Evolutionary conservation across 176 grass and related monocot species (phyloP).

Genomic region (Elymus sibiricus): DNA sequence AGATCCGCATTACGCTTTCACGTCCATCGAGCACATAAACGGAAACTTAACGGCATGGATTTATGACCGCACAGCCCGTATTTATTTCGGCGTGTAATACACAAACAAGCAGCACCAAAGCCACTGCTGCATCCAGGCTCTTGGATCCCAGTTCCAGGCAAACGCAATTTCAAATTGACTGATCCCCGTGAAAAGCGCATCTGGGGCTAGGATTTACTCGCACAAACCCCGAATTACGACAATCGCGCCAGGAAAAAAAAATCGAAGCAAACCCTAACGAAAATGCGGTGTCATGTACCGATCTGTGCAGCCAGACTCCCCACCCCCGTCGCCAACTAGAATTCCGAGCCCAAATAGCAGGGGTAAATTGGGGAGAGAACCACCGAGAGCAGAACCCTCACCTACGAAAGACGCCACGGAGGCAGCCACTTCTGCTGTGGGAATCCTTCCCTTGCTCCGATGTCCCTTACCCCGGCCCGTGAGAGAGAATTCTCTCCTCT

Average conservation of each 20-base stretch:
- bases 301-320: not conserved
- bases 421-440: not conserved
- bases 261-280: not conserved
- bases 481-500: not conserved
- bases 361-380: not conserved
- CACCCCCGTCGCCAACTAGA: not conserved
- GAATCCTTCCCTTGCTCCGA: not conserved
- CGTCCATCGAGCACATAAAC: not conserved
- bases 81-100: not conserved
- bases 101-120: not conserved
- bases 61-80: not conserved
- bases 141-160: constrained; percentile 4
- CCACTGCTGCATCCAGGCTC: not conserved
- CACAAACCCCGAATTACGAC: not conserved
- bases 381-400: not conserved
- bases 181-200: constrained; percentile 1
- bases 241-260: not conserved
- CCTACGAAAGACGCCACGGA: not conserved
- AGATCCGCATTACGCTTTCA: constrained; percentile 17
- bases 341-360: not conserved
- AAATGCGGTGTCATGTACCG: not conserved
- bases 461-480: not conserved
- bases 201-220: not conserved
- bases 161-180: not conserved
- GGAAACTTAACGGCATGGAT: not conserved